A percentile compares a stretch with the other conserved stretches of the same genome.
phyloP scores from a whole-genome alignment of 345 rosid species.

The Psidium friedrichsthalianum region DNA sequence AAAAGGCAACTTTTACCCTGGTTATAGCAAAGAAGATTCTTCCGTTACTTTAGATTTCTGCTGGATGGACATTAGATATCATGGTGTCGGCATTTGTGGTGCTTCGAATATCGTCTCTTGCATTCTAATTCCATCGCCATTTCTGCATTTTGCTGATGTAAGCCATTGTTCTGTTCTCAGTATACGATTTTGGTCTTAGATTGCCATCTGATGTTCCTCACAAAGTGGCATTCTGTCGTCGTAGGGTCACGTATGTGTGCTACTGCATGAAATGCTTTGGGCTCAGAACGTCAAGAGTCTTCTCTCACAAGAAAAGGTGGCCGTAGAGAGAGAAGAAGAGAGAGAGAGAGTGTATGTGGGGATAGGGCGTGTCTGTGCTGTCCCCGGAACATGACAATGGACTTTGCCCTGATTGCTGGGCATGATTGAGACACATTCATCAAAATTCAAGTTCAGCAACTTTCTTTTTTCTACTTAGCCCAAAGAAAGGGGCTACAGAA shows the following conservation, averaged over 20 bases:
- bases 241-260: neutral
- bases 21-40: neutral
- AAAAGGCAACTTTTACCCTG: neutral
- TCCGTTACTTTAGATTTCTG: neutral
- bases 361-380: constrained; percentile 19
- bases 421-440: constrained; percentile 30
- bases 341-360: neutral
- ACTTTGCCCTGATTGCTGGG: constrained; percentile 23
- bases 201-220: neutral
- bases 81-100: neutral
- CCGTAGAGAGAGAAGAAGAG: neutral
- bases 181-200: neutral
- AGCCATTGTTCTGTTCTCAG: neutral
- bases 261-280: neutral
- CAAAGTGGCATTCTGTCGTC: neutral
- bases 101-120: neutral
- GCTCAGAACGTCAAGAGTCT: neutral
- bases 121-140: neutral
- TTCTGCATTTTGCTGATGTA: neutral
- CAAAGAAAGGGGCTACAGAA: neutral
- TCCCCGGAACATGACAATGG: constrained; percentile 42
- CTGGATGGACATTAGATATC: neutral
- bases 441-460: neutral
- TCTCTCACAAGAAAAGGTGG: neutral
- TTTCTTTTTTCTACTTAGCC: neutral